Evolutionary conservation across 805 yeast species (phyloP).

Genomic region (Nakazawaea ambrosiae): DNA sequence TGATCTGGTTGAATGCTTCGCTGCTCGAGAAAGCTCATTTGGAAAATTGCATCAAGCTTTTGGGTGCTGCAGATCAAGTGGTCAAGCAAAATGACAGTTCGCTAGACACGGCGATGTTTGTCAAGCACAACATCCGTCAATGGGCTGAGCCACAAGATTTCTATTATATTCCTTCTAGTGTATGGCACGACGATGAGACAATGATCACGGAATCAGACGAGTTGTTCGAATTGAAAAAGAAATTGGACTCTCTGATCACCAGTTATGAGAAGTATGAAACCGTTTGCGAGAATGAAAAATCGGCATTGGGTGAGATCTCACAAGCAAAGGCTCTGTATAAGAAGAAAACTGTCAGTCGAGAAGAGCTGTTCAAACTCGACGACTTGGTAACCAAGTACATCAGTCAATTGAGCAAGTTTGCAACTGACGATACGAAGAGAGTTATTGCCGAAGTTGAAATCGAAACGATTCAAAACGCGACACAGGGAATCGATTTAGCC

Average conservation of each 20-base stretch:
- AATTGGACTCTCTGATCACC: slow-evolving; percentile 33
- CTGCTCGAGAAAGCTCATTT: slow-evolving; percentile 45
- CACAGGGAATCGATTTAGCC: slow-evolving; percentile 66
- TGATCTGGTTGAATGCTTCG: slow-evolving; percentile 55
- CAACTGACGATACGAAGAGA: slow-evolving; percentile 66
- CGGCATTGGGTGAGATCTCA: slow-evolving; percentile 34
- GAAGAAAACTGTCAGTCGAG: slow-evolving; percentile 30
- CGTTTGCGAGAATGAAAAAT: slow-evolving; percentile 41
- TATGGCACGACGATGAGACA: slow-evolving; percentile 95
- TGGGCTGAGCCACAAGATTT: slow-evolving; percentile 91
- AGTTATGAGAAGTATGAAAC: slow-evolving; percentile 33
- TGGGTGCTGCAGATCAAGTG: slow-evolving; percentile 46
- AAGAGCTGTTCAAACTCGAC: slow-evolving; percentile 36
- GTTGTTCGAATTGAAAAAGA: slow-evolving; percentile 46
- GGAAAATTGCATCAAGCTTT: slow-evolving; percentile 32
- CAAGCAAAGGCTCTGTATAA: slow-evolving; percentile 27
- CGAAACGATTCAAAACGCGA: slow-evolving; percentile 82
- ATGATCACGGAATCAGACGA: slow-evolving; percentile 55
- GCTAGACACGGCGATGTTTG: slow-evolving; percentile 83
- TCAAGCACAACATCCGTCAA: slow-evolving; percentile 68
- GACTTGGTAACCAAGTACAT: slow-evolving; percentile 47
- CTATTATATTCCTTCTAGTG: slow-evolving; percentile 76
- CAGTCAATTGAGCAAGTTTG: slow-evolving; percentile 49
- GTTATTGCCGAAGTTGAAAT: slow-evolving; percentile 80
- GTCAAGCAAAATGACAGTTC: slow-evolving; percentile 64